Evolutionary conservation across 139 green algal genomes (phyloP).

Genomic region (Closterium sp.): DNA sequence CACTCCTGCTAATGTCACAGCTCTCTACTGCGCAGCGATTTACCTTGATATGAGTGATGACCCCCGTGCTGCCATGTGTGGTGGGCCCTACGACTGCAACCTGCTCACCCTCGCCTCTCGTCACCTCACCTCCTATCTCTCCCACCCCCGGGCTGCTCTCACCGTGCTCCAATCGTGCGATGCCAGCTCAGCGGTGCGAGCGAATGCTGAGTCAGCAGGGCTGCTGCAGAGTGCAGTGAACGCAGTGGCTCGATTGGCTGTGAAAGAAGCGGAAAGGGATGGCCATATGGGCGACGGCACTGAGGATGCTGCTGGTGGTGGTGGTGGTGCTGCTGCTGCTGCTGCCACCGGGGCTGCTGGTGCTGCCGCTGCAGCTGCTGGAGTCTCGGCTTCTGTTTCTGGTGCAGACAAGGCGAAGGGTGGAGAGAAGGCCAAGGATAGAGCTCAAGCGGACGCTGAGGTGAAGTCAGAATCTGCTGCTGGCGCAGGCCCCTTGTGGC

Average conservation of each 20-base stretch:
- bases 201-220: not conserved
- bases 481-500: not conserved
- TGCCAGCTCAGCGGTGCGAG: not conserved
- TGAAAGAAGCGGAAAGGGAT: not conserved
- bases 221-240: not conserved
- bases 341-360: not conserved
- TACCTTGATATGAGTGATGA: not conserved
- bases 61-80: not conserved
- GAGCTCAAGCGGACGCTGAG: not conserved
- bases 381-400: too few relatives aligned
- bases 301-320: not conserved
- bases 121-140: not conserved
- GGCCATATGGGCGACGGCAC: not conserved
- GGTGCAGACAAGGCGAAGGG: not conserved
- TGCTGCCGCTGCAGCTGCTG: not conserved
- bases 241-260: not conserved
- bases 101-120: not conserved
- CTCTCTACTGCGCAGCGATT: not conserved
- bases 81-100: not conserved
- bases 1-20: not conserved
- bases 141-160: not conserved
- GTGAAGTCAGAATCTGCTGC: not conserved
- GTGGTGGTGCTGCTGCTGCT: not conserved
- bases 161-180: not conserved
- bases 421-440: not conserved